Evolutionary conservation across 257 asterid species (phyloP).

Genomic region (Knoxia roxburghii): DNA sequence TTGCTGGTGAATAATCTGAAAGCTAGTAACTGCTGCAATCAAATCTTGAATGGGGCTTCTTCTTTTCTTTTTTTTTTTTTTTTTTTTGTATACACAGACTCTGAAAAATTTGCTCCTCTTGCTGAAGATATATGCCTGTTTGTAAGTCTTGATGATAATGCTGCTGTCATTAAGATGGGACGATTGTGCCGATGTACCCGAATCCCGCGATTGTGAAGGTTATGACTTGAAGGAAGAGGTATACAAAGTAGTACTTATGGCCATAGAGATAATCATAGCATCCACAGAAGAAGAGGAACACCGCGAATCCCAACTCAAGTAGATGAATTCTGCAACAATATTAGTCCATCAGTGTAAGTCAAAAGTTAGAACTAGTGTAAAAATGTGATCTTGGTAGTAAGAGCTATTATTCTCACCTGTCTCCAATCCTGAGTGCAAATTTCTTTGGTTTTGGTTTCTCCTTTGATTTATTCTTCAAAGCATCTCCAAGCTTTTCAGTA

Average conservation of each 20-base stretch:
- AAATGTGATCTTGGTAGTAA: not conserved
- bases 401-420: constrained; percentile 39
- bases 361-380: not conserved
- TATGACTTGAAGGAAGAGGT: constrained; percentile 77
- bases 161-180: constrained; percentile 40
- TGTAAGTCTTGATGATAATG: not conserved
- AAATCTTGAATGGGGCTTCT: constrained; percentile 23
- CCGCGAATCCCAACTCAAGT: constrained; percentile 74
- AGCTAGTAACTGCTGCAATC: constrained; percentile 19
- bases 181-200: constrained; percentile 84
- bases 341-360: not conserved
- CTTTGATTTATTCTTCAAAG: constrained; percentile 56
- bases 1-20: constrained; percentile 10
- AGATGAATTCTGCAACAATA: constrained; percentile 52
- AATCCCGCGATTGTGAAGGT: constrained; percentile 84
- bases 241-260: constrained; percentile 66
- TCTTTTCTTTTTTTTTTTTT: too few relatives aligned
- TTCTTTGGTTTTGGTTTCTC: constrained; percentile 37
- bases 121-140: constrained; percentile 7
- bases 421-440: constrained; percentile 46
- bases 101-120: constrained; percentile 11
- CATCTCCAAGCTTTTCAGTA: constrained; percentile 90
- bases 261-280: constrained; percentile 84
- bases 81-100: constrained; percentile 37
- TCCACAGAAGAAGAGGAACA: constrained; percentile 75